Evolutionary conservation across 2,329 filamentous ascomycete genomes (phyloP), one percentile per base, ranked within the genome.

Genomic region (Pseudopyrenochaeta lycopersici): DNA sequence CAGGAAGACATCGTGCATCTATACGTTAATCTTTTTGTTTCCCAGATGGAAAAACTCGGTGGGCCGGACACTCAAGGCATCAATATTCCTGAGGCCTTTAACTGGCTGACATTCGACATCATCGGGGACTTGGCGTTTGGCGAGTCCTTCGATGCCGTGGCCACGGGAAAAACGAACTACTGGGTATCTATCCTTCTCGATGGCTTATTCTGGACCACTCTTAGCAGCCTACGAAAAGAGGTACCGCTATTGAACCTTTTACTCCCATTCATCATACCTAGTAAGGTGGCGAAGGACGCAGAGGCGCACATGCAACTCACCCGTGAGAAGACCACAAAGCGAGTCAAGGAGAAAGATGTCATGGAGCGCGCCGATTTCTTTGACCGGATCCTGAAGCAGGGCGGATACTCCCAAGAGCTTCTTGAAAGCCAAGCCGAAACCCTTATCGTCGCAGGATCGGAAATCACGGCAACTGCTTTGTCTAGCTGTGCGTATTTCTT

Each of bases 71-170:
- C 32, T 2, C 12, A 29, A 7, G 45, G 38, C 15, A 42, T 50
- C 3, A 49, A 62, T 36, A 54, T 60, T 6, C 9, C 29, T 1
- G 14, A 56, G 43, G 56, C 52, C 43, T 58, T 52, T 30, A 60
- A 63, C 41, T 56, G 40, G 48, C 39, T 45, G 1, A 59, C 57
- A 1, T 64, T 66, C 21, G 59, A 66, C 39, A 46, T 66, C n/a
- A 59, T 63, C 52, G 79, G 78, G 12, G 79, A 81, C 59, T 73
- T 84, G 23, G 80, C 82, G 0, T 84, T 84, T 60, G 82, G 82
- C 0, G 76, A 80, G 4, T 76, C 79, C 0, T 84, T 67, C 27
- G 43, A 54, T 27, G 57, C 57, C 31, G 36, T 65, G 17, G 42
- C 47, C 32, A 45, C 12, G n/a, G 42, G 42, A 17, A 45, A 32